phyloP scores from a whole-genome alignment of 345 rosid species.

The Gossypium thurberi region DNA sequence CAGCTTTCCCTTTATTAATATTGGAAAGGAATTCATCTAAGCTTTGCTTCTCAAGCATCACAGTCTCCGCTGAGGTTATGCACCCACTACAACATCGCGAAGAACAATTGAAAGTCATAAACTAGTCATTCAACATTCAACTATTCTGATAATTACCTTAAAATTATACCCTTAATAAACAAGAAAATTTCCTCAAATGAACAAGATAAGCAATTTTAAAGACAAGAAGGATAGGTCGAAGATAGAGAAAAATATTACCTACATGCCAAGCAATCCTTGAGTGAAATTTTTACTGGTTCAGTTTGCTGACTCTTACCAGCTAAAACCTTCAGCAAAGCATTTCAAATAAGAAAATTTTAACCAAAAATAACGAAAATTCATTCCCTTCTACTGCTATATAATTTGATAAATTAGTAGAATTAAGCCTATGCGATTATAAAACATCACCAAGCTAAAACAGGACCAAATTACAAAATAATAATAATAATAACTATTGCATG shows the following conservation, averaged over 20 bases:
- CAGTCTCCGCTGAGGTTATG: constrained; percentile 88
- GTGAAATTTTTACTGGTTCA: constrained; percentile 84
- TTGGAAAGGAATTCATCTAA: constrained; percentile 74
- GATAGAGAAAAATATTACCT: constrained; percentile 38
- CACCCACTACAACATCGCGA: constrained; percentile 58
- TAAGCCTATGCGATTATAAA: background rate
- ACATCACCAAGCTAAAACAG: background rate
- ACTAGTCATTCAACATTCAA: background rate
- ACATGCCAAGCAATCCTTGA: constrained; percentile 97
- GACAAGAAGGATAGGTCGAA: background rate
- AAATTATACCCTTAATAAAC: background rate
- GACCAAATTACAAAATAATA: background rate
- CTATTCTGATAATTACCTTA: background rate
- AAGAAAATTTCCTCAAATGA: background rate
- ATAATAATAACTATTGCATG: background rate
- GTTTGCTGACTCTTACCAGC: constrained; percentile 31
- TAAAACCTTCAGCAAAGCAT: constrained; percentile 16
- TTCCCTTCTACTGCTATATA: background rate
- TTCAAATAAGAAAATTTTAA: background rate
- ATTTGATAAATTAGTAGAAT: background rate
- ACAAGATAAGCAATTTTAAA: background rate
- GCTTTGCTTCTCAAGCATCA: constrained; percentile 98
- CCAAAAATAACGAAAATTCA: background rate
- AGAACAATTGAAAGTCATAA: background rate
- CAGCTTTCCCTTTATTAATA: constrained; percentile 48